A percentile compares a stretch with the other conserved stretches of the same genome.
Conservation (phyloP, 2,329 filamentous ascomycete species). For the Rhinocladiella mackenziei region DNA sequence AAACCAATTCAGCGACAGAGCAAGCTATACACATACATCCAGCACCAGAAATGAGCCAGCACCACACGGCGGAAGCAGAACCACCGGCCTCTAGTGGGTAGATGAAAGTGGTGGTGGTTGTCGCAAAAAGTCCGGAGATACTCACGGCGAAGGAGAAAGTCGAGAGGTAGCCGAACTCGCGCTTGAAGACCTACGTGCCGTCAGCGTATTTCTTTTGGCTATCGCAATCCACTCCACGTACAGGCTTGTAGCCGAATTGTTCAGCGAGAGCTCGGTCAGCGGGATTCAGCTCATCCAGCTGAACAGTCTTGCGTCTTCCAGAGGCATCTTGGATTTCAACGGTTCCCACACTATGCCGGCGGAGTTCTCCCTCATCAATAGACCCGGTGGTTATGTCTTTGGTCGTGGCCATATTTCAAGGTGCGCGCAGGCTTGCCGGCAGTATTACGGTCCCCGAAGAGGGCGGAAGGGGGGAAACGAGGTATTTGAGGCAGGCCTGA, state of each 20-base stretch:
- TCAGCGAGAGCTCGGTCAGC: conserved; percentile 33
- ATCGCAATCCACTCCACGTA: conserved; percentile 17
- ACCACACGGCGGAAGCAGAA: conserved; percentile 54
- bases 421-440: not conserved
- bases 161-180: conserved; percentile 56
- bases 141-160: conserved; percentile 59
- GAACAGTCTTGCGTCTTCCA: conserved; percentile 25
- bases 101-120: conserved; percentile 53
- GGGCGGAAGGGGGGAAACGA: not conserved
- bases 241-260: conserved; percentile 35
- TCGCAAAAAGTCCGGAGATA: conserved; percentile 55
- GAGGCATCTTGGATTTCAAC: conserved; percentile 22
- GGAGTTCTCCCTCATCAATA: conserved; percentile 13
- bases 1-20: conserved; percentile 56
- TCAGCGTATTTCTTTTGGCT: not conserved
- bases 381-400: conserved; percentile 11
- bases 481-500: not conserved
- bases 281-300: conserved; percentile 29
- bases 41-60: conserved; percentile 55
- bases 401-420: conserved; percentile 7
- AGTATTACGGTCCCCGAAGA: too few relatives aligned
- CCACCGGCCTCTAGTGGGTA: conserved; percentile 54
- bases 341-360: conserved; percentile 22
- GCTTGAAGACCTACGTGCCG: conserved; percentile 39
- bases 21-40: conserved; percentile 55